Percentiles rank a stretch among this genome's conserved stretches.
These are phyloP conservation scores for Pyrus communis DNA, from an alignment of 306 rosid genomes.

Conservation along the genomic window DNA sequence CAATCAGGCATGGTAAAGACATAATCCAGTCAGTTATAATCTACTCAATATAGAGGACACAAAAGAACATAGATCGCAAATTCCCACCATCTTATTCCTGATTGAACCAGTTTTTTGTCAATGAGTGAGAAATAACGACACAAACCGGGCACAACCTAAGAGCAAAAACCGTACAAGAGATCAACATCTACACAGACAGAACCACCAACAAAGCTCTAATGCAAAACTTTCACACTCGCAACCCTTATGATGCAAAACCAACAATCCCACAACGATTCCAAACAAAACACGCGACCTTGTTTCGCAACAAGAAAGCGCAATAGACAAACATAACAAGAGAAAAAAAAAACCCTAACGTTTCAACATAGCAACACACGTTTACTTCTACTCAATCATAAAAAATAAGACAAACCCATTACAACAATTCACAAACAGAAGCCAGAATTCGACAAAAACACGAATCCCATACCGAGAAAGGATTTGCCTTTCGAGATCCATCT, in stretches of 20 bases:
- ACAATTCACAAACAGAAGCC: neutral
- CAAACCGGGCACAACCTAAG: neutral
- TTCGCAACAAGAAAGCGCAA: neutral
- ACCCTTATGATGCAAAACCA: neutral
- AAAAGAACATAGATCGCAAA: neutral
- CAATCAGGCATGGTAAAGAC: neutral
- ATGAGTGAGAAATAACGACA: neutral
- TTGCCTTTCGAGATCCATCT: slow-evolving; percentile 71
- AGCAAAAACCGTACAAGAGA: neutral
- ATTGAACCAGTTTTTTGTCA: neutral
- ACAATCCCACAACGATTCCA: neutral
- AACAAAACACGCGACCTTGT: neutral
- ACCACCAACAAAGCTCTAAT: neutral
- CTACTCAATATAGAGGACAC: neutral
- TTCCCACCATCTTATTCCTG: neutral
- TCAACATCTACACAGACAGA: neutral
- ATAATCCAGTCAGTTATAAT: neutral
- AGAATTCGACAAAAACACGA: neutral
- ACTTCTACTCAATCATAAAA: neutral
- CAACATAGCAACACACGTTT: neutral
- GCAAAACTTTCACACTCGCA: neutral
- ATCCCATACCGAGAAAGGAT: slow-evolving; percentile 57
- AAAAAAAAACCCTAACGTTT: neutral
- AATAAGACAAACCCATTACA: neutral
- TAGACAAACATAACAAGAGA: neutral